phyloP scores from a whole-genome alignment of 331 rosid genomes.

The Malus hybrid region DNA sequence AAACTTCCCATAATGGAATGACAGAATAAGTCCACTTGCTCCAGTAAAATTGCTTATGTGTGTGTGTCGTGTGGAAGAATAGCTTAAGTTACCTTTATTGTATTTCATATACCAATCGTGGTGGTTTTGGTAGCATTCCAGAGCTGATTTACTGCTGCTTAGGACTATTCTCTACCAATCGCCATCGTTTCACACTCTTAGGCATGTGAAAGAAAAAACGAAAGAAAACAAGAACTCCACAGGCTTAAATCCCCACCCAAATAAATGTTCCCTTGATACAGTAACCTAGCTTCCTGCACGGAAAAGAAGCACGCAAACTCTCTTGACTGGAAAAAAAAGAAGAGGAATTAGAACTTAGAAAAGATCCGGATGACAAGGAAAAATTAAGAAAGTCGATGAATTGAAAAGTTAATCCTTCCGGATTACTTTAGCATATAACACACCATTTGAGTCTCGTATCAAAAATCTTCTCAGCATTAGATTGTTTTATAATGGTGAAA shows the following conservation, averaged over 20 bases:
- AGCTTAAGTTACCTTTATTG: background rate
- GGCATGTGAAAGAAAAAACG: background rate
- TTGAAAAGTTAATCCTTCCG: too few relatives aligned
- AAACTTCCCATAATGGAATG: conserved; percentile 18
- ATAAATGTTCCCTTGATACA: background rate
- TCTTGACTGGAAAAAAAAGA: too few relatives aligned
- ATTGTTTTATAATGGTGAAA: background rate
- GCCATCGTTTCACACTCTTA: background rate
- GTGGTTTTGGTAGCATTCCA: background rate
- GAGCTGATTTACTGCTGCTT: background rate
- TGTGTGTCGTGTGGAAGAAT: background rate
- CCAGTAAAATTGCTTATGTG: background rate
- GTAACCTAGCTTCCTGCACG: background rate
- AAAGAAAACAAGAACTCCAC: background rate
- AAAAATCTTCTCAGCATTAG: background rate
- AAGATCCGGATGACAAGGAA: too few relatives aligned
- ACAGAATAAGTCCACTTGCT: conserved; percentile 20
- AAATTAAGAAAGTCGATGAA: too few relatives aligned
- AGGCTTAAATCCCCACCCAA: background rate
- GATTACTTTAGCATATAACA: too few relatives aligned
- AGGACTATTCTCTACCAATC: background rate
- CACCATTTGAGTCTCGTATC: background rate
- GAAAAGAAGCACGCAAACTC: background rate
- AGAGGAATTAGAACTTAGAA: too few relatives aligned
- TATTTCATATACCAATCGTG: background rate